phyloP scores from a whole-genome alignment of 441 rosid species.

The Cnidoscolus chayamansa region DNA sequence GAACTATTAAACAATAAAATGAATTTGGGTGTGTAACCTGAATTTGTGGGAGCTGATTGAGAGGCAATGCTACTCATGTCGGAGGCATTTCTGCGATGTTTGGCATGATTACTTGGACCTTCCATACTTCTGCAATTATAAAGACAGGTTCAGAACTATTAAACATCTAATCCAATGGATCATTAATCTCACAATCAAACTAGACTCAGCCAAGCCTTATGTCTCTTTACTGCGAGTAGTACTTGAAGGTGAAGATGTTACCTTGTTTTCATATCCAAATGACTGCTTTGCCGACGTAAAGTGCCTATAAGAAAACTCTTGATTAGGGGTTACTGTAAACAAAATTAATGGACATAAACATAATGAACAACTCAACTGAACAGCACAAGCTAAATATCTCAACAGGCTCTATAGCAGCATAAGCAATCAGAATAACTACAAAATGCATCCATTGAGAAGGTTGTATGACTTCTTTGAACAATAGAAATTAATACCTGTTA shows the following conservation, averaged over 20 bases:
- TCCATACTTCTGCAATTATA: constrained; percentile 47
- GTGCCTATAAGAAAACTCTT: constrained; percentile 38
- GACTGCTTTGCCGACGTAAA: constrained; percentile 51
- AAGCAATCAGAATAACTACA: no score
- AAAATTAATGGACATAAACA: constrained; percentile 5
- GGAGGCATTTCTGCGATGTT: constrained; percentile 63
- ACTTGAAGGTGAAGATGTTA: constrained; percentile 18
- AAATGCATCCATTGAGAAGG: no score
- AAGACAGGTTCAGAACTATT: constrained; percentile 14
- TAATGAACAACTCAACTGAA: neutral
- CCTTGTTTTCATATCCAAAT: constrained; percentile 60
- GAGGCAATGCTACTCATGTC: constrained; percentile 67
- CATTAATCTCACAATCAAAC: constrained; percentile 6
- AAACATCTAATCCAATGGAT: constrained; percentile 6
- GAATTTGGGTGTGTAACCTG: constrained; percentile 41
- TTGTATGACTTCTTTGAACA: no score
- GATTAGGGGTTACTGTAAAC: constrained; percentile 19
- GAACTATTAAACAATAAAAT: neutral
- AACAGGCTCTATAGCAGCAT: neutral
- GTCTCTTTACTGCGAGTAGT: neutral
- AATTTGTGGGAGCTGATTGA: constrained; percentile 34
- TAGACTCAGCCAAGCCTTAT: constrained; percentile 6
- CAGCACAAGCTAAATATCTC: constrained; percentile 6
- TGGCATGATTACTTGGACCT: constrained; percentile 37
- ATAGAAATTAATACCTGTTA: constrained; percentile 37